Base-by-base conservation (phyloP, 2,329 filamentous ascomycete species). In the Colletotrichum limetticola region DNA sequence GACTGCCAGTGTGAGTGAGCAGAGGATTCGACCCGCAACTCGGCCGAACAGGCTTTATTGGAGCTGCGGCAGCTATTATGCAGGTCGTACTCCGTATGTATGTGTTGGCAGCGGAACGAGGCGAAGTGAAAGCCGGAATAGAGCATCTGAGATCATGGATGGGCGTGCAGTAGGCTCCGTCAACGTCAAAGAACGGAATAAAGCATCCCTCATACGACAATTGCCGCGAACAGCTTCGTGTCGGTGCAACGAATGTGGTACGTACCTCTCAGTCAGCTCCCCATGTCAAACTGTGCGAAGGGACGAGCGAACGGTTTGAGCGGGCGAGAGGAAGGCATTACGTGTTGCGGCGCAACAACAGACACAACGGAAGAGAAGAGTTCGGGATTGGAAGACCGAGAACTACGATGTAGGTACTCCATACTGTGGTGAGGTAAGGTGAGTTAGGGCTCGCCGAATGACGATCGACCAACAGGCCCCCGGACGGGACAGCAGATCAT, bases 41-140 rank as follows among this genome's bases (percentile, higher is more conserved):
- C 70, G 70, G 70, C 70, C 70, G 66, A 70, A 70, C 70, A 16
- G 8, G n/a, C 49, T 30, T 53, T 24, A 14, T 30, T 28, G 57
- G 61, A 35, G 59, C 32, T 32, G 7, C 42, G 1, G 56, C 62
- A 49, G 62, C 62, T 65, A 53, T 6, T 24, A 52, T 53, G 66
- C 65, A 59, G 30, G 55, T 35, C 42, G 65, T 32, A 12, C 9
- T 32, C 32, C 32, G 32, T 52, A 22, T 24, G 62, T 37, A 56
- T 24, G 46, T 71, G 58, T 57, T 61, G 57, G 57, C 52, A 49
- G 57, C 35, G 64, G 26, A 49, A 46, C 14, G 22, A 55, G 53
- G 60, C 52, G 59, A 35, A 68, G 58, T 64, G 35, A 64, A 58
- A 14, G 59, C 30, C 61, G 14, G 16, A 35, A 37, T 53, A 55